phyloP scores from a whole-genome alignment of 176 grass and related monocot genomes.

The Aegilops tauschii region DNA sequence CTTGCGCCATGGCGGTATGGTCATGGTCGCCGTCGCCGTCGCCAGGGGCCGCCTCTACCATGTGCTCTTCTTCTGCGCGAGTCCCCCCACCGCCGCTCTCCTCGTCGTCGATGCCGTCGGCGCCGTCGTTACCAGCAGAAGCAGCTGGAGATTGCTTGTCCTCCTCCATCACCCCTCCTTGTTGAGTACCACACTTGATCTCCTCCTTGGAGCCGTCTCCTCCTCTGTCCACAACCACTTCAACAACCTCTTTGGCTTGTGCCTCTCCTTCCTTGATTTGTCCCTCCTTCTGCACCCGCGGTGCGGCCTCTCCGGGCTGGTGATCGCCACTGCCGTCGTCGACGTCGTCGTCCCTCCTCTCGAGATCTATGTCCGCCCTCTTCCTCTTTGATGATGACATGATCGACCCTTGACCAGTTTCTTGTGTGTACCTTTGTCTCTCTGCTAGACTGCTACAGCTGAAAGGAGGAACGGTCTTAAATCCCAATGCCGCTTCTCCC shows the following conservation, averaged over 20 bases:
- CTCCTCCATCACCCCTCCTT: conserved; percentile 26
- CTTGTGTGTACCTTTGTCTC: conserved; percentile 50
- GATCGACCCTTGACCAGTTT: conserved; percentile 30
- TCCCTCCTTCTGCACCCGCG: conserved; percentile 10
- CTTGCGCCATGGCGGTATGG: conserved; percentile 23
- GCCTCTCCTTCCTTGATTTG: conserved; percentile 28
- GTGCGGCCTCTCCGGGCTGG: neutral
- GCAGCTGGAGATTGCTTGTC: conserved; percentile 32
- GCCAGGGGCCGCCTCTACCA: neutral
- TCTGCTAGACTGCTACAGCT: conserved; percentile 27
- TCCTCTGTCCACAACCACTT: conserved; percentile 45
- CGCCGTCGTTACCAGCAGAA: neutral
- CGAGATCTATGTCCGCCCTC: conserved; percentile 68
- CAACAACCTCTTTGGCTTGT: conserved; percentile 25
- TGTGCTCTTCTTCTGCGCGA: conserved; percentile 30
- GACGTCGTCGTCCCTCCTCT: conserved; percentile 28
- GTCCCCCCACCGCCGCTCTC: conserved; percentile 36
- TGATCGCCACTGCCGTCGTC: neutral
- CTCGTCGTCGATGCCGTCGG: neutral
- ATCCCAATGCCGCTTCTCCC: conserved; percentile 54
- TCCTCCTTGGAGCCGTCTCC: conserved; percentile 29
- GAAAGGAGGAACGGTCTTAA: conserved; percentile 48
- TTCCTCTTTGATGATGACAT: conserved; percentile 78
- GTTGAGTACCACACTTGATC: conserved; percentile 45
- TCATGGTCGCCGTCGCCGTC: neutral